These are phyloP conservation scores for Trebouxia sp. DNA, from an alignment of 139 green algal genomes.

Conservation along the genomic window DNA sequence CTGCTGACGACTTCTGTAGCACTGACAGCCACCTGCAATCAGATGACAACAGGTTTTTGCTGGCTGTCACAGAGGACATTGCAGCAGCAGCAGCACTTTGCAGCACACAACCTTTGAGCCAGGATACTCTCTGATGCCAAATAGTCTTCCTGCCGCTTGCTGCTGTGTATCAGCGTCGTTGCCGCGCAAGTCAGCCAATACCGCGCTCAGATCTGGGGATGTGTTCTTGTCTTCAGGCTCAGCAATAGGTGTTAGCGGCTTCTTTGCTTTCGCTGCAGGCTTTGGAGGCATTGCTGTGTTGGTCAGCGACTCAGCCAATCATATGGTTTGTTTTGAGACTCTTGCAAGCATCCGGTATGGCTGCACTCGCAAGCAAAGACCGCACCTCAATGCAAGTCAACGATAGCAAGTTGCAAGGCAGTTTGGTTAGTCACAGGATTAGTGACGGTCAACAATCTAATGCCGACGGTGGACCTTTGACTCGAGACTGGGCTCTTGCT, in stretches of 20 bases:
- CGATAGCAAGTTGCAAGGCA: too few relatives aligned
- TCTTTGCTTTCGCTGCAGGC: neutral
- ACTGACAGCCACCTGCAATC: neutral
- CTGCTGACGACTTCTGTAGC: neutral
- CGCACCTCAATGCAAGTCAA: too few relatives aligned
- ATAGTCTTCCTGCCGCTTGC: neutral
- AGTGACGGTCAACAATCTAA: too few relatives aligned
- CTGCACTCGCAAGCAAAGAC: too few relatives aligned
- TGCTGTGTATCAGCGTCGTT: neutral
- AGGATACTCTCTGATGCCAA: constrained; percentile 17
- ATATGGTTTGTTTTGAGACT: too few relatives aligned
- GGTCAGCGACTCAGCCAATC: too few relatives aligned
- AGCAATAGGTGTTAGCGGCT: neutral
- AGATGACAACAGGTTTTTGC: too few relatives aligned
- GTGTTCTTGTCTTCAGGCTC: constrained; percentile 13
- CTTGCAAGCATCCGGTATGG: too few relatives aligned
- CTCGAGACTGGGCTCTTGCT: too few relatives aligned
- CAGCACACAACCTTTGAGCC: neutral
- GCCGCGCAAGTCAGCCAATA: neutral
- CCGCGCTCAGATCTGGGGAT: neutral
- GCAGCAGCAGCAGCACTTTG: neutral
- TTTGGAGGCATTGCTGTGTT: neutral
- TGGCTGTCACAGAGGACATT: too few relatives aligned
- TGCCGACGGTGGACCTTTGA: too few relatives aligned
- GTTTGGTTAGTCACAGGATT: too few relatives aligned